Conservation (phyloP, 2,329 filamentous ascomycete genomes). For the Akanthomyces muscarius region DNA sequence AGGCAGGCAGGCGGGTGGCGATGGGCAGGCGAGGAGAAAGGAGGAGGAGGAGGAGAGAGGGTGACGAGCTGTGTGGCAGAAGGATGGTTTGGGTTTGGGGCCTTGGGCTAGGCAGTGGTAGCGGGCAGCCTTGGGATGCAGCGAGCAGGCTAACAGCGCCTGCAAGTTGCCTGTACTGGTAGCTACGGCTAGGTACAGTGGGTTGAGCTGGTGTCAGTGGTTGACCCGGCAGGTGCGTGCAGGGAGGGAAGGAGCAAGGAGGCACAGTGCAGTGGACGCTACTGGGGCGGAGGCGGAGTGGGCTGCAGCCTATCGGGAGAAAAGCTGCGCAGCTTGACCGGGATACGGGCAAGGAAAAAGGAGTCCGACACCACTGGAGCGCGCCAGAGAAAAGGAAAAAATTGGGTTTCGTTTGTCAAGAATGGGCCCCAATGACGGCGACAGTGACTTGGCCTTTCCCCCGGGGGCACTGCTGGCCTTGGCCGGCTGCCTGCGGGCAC, state of each 20-base stretch:
- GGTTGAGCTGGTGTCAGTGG: neutral
- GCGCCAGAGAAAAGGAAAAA: neutral
- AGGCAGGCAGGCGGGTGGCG: conserved; percentile 11
- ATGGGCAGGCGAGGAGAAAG: conserved; percentile 11
- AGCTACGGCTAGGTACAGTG: neutral
- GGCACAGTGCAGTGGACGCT: neutral
- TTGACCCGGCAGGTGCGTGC: neutral
- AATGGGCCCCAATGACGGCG: conserved; percentile 9
- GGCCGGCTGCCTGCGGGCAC: neutral
- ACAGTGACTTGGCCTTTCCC: neutral
- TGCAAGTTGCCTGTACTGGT: neutral
- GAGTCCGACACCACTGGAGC: neutral
- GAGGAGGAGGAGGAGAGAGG: neutral
- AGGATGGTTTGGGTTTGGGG: conserved; percentile 10
- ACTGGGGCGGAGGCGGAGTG: neutral
- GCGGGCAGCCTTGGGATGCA: neutral
- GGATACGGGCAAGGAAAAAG: neutral
- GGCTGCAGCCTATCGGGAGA: neutral
- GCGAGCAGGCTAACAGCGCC: neutral
- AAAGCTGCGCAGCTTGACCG: neutral
- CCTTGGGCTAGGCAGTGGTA: neutral
- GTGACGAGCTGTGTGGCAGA: neutral
- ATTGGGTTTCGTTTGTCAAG: conserved; percentile 2
- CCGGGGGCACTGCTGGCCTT: neutral
- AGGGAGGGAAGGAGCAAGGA: neutral